A percentile compares a stretch with the other conserved stretches of the same genome.
phyloP scores from a whole-genome alignment of 805 yeast species.

The Candida glaebosa region DNA sequence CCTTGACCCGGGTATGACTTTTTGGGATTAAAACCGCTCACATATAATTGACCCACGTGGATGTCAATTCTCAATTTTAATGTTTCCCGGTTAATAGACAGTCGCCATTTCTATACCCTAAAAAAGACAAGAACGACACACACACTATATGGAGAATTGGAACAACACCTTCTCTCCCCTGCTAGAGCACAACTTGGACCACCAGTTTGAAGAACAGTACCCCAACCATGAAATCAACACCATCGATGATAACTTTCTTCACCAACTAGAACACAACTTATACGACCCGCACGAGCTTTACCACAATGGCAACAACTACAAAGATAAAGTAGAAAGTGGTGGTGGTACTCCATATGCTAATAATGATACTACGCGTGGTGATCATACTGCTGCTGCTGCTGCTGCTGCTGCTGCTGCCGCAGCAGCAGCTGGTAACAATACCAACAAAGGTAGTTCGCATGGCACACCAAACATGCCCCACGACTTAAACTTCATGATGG shows the following conservation, averaged over 20 bases:
- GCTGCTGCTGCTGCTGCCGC: background rate
- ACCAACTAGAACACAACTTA: conserved; percentile 27
- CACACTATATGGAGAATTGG: conserved; percentile 2
- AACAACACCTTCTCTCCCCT: conserved; percentile 3
- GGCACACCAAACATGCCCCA: conserved; percentile 9
- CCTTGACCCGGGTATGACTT: background rate
- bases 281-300: conserved; percentile 16
- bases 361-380: background rate
- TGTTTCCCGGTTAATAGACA: too few relatives aligned
- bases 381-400: too few relatives aligned
- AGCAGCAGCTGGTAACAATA: background rate
- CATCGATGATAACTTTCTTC: conserved; percentile 16
- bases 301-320: background rate
- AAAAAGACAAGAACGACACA: too few relatives aligned
- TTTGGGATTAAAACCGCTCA: too few relatives aligned
- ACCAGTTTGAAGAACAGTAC: conserved; percentile 4
- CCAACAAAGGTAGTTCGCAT: conserved; percentile 7
- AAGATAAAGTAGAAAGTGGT: background rate
- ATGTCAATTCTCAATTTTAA: background rate
- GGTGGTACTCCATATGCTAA: background rate
- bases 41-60: conserved; percentile 3
- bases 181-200: conserved; percentile 2
- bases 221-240: conserved; percentile 2
- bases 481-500: conserved; percentile 21
- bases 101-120: too few relatives aligned